Evolutionary conservation across 768 basidiomycete genomes (phyloP).

Genomic region (Pisolithus orientalis): DNA sequence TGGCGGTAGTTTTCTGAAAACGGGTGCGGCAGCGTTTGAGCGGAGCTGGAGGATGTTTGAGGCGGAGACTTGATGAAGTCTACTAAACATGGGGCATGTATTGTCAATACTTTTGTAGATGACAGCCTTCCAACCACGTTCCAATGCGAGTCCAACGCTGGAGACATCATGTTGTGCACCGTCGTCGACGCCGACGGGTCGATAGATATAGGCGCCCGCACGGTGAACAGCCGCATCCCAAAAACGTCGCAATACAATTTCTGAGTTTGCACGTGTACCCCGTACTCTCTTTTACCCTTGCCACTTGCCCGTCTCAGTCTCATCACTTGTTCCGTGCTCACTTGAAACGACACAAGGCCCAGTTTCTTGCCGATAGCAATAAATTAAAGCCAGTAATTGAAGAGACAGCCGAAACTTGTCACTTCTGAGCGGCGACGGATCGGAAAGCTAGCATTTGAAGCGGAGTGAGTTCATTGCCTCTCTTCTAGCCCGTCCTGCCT

Average conservation of each 20-base stretch:
- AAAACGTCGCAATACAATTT: constrained; percentile 16
- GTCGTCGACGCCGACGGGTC: constrained; percentile 9
- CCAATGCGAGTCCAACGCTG: constrained; percentile 17
- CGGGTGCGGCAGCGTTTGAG: constrained; percentile 17
- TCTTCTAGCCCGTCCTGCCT: not conserved
- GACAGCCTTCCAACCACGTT: constrained; percentile 8
- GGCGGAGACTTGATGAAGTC: constrained; percentile 23
- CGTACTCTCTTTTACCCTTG: constrained; percentile 22
- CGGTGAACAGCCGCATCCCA: constrained; percentile 10
- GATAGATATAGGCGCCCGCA: constrained; percentile 14
- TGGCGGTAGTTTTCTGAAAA: too few species aligned
- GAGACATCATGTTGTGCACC: not conserved
- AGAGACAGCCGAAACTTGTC: constrained; percentile 8
- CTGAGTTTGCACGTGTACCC: constrained; percentile 28
- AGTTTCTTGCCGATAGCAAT: constrained; percentile 7
- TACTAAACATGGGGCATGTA: constrained; percentile 7
- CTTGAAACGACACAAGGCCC: constrained; percentile 7
- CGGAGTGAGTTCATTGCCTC: constrained; percentile 26
- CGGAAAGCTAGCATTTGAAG: constrained; percentile 32
- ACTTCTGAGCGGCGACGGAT: constrained; percentile 34
- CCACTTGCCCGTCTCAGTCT: constrained; percentile 16
- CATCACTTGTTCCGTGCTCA: constrained; percentile 3
- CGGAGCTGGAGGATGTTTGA: constrained; percentile 28
- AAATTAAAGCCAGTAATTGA: constrained; percentile 1
- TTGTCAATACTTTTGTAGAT: constrained; percentile 4